These are phyloP conservation scores for Moricandia arvensis DNA, from an alignment of 345 rosid genomes.

Conservation along the genomic window DNA sequence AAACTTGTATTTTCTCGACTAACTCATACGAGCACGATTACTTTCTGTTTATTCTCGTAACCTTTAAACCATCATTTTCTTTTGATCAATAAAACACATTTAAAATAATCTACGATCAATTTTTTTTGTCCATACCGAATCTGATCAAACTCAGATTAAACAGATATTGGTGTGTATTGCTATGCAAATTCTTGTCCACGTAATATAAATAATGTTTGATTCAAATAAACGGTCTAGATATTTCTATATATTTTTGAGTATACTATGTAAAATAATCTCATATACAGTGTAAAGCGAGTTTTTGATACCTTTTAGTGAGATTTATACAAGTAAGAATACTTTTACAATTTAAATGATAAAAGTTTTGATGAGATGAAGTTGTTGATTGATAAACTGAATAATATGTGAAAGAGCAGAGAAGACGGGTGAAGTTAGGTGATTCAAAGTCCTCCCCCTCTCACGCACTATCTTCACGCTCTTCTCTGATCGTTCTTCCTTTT, in stretches of 20 bases:
- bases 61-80: too few relatives aligned
- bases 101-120: too few relatives aligned
- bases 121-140: too few relatives aligned
- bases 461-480: constrained; percentile 22
- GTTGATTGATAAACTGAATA: not conserved
- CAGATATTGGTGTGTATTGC: too few relatives aligned
- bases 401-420: constrained; percentile 30
- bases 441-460: constrained; percentile 21
- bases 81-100: too few relatives aligned
- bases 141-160: too few relatives aligned
- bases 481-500: constrained; percentile 7
- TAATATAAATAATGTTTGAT: not conserved
- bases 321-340: not conserved
- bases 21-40: too few relatives aligned
- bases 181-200: not conserved
- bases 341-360: not conserved
- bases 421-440: constrained; percentile 31
- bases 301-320: not conserved
- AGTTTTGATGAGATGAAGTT: not conserved
- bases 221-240: not conserved
- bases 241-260: not conserved
- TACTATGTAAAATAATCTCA: not conserved
- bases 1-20: too few relatives aligned
- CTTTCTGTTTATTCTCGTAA: too few relatives aligned
- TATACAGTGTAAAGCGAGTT: not conserved